A percentile compares a stretch with the other conserved stretches of the same genome.
These are phyloP conservation scores for Lithospermum erythrorhizon DNA, from an alignment of 257 asterid species.

Conservation along the genomic window DNA sequence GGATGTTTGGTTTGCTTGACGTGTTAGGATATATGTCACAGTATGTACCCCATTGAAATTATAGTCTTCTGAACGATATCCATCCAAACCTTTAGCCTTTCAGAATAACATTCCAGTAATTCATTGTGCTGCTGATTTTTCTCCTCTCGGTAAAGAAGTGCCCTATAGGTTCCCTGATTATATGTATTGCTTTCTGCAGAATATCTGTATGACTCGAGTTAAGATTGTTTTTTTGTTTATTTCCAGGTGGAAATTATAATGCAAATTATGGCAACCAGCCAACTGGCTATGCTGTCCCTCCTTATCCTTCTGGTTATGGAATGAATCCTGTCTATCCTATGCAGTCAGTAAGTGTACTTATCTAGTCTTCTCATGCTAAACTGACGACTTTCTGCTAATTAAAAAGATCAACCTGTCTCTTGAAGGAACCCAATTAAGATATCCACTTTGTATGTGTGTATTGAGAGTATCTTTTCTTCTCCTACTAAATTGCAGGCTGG, in stretches of 20 bases:
- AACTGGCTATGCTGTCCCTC: constrained; percentile 47
- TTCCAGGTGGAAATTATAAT: constrained; percentile 46
- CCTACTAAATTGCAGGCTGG: constrained; percentile 46
- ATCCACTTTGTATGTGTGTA: not conserved
- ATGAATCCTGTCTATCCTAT: constrained; percentile 47
- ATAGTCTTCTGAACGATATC: not conserved
- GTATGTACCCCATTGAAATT: not conserved
- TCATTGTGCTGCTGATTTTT: not conserved
- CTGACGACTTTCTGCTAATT: not conserved
- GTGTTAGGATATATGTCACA: not conserved
- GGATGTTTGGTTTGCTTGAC: not conserved
- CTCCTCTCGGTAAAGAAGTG: not conserved
- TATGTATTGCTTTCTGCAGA: not conserved
- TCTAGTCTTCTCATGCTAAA: not conserved
- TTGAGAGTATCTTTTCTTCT: constrained; percentile 7
- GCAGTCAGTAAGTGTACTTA: constrained; percentile 42
- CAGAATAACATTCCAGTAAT: not conserved
- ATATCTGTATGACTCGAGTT: not conserved
- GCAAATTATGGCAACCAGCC: constrained; percentile 55
- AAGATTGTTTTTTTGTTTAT: constrained; percentile 3
- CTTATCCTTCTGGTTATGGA: constrained; percentile 54
- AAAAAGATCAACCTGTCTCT: not conserved
- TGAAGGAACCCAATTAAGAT: constrained; percentile 2
- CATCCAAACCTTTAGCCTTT: not conserved
- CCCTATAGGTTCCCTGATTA: too few relatives aligned